Evolutionary conservation across 257 asterid species (phyloP).

Genomic region (Sherardia arvensis): DNA sequence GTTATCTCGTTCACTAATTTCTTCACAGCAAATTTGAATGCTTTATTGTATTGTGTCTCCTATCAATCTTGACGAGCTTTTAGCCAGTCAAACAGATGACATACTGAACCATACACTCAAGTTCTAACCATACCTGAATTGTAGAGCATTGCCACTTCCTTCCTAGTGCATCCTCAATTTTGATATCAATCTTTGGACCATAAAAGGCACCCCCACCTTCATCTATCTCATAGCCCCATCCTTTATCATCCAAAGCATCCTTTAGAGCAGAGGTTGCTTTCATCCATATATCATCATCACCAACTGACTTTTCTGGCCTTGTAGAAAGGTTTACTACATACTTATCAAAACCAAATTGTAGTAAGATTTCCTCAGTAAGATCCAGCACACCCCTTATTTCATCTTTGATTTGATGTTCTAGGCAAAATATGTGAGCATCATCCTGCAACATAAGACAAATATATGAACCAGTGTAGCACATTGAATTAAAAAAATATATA

Average conservation of each 20-base stretch:
- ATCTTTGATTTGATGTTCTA: constrained; percentile 83
- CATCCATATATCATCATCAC: constrained; percentile 75
- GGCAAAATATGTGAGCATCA: constrained; percentile 94
- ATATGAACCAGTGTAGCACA: background rate
- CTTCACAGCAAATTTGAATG: background rate
- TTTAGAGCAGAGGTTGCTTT: constrained; percentile 78
- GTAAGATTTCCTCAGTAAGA: constrained; percentile 85
- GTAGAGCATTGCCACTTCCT: constrained; percentile 99
- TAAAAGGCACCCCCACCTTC: constrained; percentile 98
- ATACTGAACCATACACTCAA: background rate
- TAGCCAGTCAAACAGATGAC: constrained; percentile 1
- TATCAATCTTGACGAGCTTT: background rate
- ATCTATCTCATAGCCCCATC: constrained; percentile 81
- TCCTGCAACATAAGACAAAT: constrained; percentile 43
- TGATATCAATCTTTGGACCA: constrained; percentile 96
- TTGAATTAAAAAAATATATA: background rate
- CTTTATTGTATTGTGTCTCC: background rate
- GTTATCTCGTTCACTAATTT: background rate
- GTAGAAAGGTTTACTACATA: constrained; percentile 94
- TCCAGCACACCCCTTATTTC: constrained; percentile 90
- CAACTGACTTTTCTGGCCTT: constrained; percentile 89
- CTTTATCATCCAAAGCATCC: constrained; percentile 85
- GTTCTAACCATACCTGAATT: constrained; percentile 51
- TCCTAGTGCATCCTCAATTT: constrained; percentile 97
- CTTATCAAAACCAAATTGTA: constrained; percentile 80